phyloP scores from a whole-genome alignment of 2,329 filamentous ascomycete genomes.

The Rutstroemia sp. region DNA sequence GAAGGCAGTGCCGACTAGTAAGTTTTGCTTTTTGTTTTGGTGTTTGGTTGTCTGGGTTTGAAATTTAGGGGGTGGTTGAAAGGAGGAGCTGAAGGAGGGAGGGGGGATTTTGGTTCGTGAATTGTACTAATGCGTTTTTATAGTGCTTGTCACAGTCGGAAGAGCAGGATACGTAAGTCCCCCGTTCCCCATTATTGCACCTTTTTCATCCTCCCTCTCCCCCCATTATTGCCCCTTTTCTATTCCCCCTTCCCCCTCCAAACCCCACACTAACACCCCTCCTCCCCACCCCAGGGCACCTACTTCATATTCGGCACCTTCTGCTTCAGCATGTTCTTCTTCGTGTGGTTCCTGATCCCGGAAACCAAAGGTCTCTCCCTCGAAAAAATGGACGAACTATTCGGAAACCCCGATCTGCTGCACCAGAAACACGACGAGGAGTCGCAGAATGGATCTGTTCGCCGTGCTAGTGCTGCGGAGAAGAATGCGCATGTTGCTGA shows the following conservation, averaged over 20 bases:
- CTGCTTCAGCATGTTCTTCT: constrained; percentile 49
- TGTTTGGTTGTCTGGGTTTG: no score
- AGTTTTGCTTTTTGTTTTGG: not conserved
- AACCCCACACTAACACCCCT: not conserved
- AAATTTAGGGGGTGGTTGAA: no score
- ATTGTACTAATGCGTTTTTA: not conserved
- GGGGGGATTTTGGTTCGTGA: no score
- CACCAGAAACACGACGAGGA: constrained; percentile 1
- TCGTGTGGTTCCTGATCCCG: constrained; percentile 37
- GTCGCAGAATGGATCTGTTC: not conserved
- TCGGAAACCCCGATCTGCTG: not conserved
- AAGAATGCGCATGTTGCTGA: not conserved
- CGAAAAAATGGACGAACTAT: constrained; percentile 36
- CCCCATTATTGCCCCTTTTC: no score
- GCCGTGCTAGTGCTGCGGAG: no score
- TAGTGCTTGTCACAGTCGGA: constrained; percentile 42
- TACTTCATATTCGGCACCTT: constrained; percentile 60
- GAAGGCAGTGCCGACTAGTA: constrained; percentile 55
- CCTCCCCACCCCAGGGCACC: constrained; percentile 36
- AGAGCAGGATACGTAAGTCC: constrained; percentile 30
- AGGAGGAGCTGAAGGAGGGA: no score
- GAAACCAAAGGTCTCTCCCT: constrained; percentile 61
- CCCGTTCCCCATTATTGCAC: no score
- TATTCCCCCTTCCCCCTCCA: no score
- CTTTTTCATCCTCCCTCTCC: no score